These are phyloP conservation scores for Tillandsia leiboldiana DNA, from an alignment of 176 grass and related monocot genomes.

Conservation along the genomic window DNA sequence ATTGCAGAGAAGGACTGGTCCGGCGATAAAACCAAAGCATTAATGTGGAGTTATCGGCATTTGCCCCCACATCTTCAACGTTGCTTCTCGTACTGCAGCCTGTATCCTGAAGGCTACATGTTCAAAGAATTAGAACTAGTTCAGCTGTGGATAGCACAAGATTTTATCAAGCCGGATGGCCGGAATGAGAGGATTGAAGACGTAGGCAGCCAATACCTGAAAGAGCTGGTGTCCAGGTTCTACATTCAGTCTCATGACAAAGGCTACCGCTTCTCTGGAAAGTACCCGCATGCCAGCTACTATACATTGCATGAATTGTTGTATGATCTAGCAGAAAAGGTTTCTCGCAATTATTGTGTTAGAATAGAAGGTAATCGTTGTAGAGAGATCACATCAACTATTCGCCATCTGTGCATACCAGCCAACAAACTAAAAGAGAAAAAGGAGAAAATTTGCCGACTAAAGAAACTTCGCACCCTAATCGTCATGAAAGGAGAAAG, in stretches of 20 bases:
- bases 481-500: too few relatives aligned
- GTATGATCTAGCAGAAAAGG: neutral
- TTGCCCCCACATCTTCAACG: neutral
- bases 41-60: neutral
- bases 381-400: too few relatives aligned
- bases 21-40: neutral
- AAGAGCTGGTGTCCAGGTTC: neutral
- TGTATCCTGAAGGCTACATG: neutral
- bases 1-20: neutral
- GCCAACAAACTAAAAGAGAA: too few relatives aligned
- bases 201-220: neutral
- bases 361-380: neutral
- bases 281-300: neutral
- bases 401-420: too few relatives aligned
- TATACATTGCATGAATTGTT: neutral
- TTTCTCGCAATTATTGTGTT: neutral
- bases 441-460: too few relatives aligned
- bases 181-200: neutral
- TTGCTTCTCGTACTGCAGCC: neutral
- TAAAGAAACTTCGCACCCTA: too few relatives aligned
- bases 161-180: neutral
- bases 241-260: neutral
- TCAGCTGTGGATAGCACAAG: neutral
- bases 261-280: neutral
- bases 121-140: neutral